Evolutionary conservation across 257 asterid species (phyloP).

Genomic region (Verbascum thapsus): DNA sequence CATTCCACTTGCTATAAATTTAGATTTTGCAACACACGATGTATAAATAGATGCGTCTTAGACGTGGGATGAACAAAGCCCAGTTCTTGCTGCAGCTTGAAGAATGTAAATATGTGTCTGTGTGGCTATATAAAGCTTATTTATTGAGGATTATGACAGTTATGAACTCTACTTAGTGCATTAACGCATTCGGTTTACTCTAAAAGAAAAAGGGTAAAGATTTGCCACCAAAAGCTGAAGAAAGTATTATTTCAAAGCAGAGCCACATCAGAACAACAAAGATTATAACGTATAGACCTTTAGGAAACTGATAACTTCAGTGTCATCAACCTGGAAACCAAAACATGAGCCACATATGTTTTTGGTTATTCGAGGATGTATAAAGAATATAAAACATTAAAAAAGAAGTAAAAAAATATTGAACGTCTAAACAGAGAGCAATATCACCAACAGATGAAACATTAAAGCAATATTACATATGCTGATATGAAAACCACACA

Average conservation of each 20-base stretch:
- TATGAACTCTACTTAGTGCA: neutral
- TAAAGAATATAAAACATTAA: neutral
- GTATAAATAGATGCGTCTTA: too few species aligned
- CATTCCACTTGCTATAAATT: too few species aligned
- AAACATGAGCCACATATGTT: constrained; percentile 3
- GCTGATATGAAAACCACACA: neutral
- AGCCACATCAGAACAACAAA: constrained; percentile 11
- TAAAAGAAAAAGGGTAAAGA: neutral
- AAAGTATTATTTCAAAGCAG: neutral
- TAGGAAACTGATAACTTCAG: constrained; percentile 82
- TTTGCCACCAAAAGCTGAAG: neutral
- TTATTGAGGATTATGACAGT: neutral
- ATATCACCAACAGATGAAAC: neutral
- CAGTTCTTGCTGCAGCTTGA: too few species aligned
- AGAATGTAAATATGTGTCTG: neutral
- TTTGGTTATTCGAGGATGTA: constrained; percentile 11
- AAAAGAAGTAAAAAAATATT: neutral
- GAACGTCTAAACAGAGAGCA: constrained; percentile 1
- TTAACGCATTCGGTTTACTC: constrained; percentile 8
- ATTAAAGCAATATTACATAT: neutral
- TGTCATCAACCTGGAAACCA: constrained; percentile 77
- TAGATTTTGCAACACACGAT: too few species aligned
- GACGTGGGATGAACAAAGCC: too few species aligned
- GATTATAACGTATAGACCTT: neutral
- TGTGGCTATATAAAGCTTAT: neutral